Conservation (phyloP, 1,284 basidiomycete genomes). For the Ustilago lituana region DNA sequence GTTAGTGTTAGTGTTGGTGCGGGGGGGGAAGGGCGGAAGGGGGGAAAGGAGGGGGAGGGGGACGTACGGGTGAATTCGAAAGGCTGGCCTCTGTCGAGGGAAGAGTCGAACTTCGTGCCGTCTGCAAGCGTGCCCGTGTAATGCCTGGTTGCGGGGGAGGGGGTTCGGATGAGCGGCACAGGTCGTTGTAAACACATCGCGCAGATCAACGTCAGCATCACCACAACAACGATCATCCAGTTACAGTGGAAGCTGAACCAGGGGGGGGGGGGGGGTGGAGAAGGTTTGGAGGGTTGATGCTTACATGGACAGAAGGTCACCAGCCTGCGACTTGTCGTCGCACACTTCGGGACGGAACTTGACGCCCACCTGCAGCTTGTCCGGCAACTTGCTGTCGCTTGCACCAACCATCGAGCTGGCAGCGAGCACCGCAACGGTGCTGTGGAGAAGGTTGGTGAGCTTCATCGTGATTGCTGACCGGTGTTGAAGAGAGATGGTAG, state of each 20-base stretch:
- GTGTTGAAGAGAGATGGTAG: background rate
- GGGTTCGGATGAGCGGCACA: too few species aligned
- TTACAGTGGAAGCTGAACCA: too few species aligned
- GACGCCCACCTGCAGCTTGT: slow-evolving; percentile 66
- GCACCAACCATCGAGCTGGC: slow-evolving; percentile 46
- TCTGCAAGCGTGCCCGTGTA: slow-evolving; percentile 79
- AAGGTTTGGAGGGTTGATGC: slow-evolving; percentile 13
- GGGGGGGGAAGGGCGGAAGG: background rate
- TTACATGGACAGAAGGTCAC: slow-evolving; percentile 75
- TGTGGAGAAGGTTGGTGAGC: slow-evolving; percentile 6
- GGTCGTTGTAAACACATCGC: too few species aligned
- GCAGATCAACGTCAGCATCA: too few species aligned
- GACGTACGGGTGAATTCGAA: slow-evolving; percentile 68
- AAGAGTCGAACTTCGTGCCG: slow-evolving; percentile 84
- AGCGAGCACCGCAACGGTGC: slow-evolving; percentile 2
- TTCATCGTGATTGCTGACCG: slow-evolving; percentile 29
- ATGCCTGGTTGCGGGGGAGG: too few species aligned
- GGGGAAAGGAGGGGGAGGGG: background rate
- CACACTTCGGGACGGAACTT: slow-evolving; percentile 72
- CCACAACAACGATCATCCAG: too few species aligned
- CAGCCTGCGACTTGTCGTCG: slow-evolving; percentile 72
- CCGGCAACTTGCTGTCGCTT: slow-evolving; percentile 33
- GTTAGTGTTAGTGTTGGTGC: background rate
- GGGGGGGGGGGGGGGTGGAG: too few species aligned
- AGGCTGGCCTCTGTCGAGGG: slow-evolving; percentile 73